A percentile compares a stretch with the other conserved stretches of the same genome.
phyloP scores from a whole-genome alignment of 1,284 basidiomycete genomes.

The Melampsora americana region DNA sequence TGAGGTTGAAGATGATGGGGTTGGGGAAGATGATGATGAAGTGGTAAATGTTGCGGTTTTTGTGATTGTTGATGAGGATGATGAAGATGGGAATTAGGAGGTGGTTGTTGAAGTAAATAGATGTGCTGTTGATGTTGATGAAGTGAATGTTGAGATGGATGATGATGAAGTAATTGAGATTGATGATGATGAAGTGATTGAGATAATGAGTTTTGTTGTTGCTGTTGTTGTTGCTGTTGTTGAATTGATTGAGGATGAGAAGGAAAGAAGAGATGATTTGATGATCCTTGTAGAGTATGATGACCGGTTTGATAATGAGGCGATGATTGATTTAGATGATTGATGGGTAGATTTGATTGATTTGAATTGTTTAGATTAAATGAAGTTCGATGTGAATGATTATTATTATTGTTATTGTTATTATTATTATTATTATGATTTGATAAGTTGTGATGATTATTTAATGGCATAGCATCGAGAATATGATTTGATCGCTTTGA shows the following conservation, averaged over 20 bases:
- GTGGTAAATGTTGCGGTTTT: slow-evolving; percentile 6
- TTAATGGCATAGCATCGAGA: slow-evolving; percentile 4
- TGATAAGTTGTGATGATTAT: neutral
- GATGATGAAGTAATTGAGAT: slow-evolving; percentile 6
- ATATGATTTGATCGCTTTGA: neutral
- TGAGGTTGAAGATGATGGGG: slow-evolving; percentile 3
- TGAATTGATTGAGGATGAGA: slow-evolving; percentile 10
- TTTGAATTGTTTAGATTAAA: neutral
- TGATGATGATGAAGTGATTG: slow-evolving; percentile 1
- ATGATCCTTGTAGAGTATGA: neutral
- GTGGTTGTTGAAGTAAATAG: neutral
- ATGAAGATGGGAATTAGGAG: neutral
- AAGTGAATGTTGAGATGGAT: neutral
- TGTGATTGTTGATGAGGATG: slow-evolving; percentile 10
- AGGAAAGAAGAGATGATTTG: neutral
- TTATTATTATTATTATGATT: neutral
- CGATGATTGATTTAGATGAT: neutral
- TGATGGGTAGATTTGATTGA: too few species aligned
- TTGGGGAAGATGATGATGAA: neutral
- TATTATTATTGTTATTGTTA: neutral
- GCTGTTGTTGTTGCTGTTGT: neutral
- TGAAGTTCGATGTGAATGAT: neutral
- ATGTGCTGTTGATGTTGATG: slow-evolving; percentile 5
- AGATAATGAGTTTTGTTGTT: neutral
- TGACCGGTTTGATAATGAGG: neutral